These are phyloP conservation scores for Plantago major DNA, from an alignment of 257 asterid genomes.

Conservation along the genomic window DNA sequence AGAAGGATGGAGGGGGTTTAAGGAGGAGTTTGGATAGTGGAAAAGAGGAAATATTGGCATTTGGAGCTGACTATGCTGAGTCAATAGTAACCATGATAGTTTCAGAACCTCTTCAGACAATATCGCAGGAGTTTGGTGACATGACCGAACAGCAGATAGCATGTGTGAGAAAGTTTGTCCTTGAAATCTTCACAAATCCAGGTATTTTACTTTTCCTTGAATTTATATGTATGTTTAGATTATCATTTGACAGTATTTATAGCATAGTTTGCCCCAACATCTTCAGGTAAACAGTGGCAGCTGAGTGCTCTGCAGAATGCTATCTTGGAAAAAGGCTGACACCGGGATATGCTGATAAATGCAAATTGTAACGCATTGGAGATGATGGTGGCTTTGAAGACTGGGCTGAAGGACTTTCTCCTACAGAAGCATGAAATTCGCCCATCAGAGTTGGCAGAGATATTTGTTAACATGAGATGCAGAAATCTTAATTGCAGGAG, in stretches of 20 bases:
- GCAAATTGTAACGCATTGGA: constrained; percentile 67
- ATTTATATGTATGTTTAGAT: not conserved
- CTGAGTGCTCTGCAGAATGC: constrained; percentile 75
- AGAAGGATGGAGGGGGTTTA: constrained; percentile 46
- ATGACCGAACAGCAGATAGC: constrained; percentile 48
- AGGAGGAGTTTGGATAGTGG: constrained; percentile 41
- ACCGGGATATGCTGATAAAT: constrained; percentile 56
- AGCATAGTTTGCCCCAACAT: not conserved
- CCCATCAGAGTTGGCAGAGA: constrained; percentile 71
- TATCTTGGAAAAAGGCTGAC: constrained; percentile 56
- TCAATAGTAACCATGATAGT: constrained; percentile 71
- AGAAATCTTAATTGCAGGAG: constrained; percentile 68
- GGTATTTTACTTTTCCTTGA: constrained; percentile 4
- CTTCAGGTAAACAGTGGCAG: constrained; percentile 53
- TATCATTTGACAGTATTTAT: not conserved
- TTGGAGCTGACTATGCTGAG: constrained; percentile 70
- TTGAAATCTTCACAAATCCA: constrained; percentile 59
- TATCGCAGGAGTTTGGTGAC: constrained; percentile 56
- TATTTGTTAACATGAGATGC: constrained; percentile 72
- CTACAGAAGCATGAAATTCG: constrained; percentile 41
- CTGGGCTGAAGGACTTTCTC: constrained; percentile 71
- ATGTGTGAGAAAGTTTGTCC: constrained; percentile 62
- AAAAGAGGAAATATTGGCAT: constrained; percentile 43
- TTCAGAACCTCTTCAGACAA: constrained; percentile 65
- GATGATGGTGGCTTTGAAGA: constrained; percentile 79